phyloP scores from a whole-genome alignment of 176 grass and related monocot genomes.

The Oropetium thomaeum region DNA sequence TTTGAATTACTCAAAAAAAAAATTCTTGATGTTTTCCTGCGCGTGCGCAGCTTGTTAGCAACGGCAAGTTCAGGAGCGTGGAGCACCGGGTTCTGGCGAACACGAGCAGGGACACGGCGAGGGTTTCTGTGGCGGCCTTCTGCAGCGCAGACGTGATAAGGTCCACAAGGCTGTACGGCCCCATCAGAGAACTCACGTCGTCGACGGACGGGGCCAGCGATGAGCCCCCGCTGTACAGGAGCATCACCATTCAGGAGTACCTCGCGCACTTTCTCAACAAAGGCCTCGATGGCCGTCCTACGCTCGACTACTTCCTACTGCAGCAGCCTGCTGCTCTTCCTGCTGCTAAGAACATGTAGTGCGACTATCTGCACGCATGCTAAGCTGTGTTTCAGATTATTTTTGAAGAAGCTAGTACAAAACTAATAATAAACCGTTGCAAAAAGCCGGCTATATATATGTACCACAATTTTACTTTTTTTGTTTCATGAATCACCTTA shows the following conservation, averaged over 20 bases:
- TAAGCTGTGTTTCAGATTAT: too few species aligned
- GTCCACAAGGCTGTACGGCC: background rate
- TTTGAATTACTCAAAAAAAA: background rate
- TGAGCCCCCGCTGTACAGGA: background rate
- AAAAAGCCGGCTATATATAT: too few species aligned
- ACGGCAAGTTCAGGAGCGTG: background rate
- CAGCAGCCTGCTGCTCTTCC: background rate
- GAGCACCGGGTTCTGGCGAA: background rate
- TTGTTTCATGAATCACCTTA: too few species aligned
- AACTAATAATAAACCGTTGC: too few species aligned
- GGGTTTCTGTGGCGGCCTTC: background rate
- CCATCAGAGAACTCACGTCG: background rate
- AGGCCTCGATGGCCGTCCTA: background rate
- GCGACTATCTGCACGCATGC: background rate
- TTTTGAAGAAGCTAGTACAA: too few species aligned
- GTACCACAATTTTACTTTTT: too few species aligned
- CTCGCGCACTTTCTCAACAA: background rate
- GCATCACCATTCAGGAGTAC: background rate
- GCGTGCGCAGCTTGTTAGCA: background rate
- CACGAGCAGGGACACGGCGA: background rate
- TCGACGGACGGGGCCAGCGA: background rate
- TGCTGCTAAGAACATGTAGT: background rate
- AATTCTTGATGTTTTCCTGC: too few species aligned
- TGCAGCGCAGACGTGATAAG: background rate
- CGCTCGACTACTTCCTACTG: background rate